Conservation (phyloP, 1,284 basidiomycete genomes). For the Ustilago xerochloae region DNA sequence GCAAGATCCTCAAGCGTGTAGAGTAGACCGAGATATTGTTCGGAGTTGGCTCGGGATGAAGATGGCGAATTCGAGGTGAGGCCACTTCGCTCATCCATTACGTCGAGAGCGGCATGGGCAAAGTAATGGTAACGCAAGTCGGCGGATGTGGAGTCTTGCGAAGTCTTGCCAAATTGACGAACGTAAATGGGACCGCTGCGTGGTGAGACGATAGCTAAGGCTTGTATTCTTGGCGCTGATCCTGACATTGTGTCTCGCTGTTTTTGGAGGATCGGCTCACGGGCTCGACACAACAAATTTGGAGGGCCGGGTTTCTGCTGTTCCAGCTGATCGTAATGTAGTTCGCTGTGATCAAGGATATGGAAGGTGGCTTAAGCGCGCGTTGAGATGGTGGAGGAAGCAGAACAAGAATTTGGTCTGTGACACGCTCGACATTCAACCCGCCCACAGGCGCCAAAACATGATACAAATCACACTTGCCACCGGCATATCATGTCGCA, state of each 20-base stretch:
- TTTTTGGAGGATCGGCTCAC: neutral
- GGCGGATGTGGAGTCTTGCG: constrained; percentile 12
- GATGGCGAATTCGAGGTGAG: neutral
- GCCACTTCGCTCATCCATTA: constrained; percentile 66
- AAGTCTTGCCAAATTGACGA: constrained; percentile 32
- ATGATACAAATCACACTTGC: too few relatives aligned
- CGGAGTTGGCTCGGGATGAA: constrained; percentile 49
- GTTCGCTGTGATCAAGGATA: neutral
- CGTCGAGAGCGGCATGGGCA: constrained; percentile 66
- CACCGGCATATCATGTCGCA: too few relatives aligned
- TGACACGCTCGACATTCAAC: neutral
- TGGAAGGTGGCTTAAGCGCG: constrained; percentile 1
- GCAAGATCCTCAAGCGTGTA: constrained; percentile 69
- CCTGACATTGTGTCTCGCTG: constrained; percentile 13
- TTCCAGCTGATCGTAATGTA: too few relatives aligned
- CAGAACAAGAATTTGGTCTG: neutral
- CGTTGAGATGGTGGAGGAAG: constrained; percentile 13
- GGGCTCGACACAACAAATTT: neutral
- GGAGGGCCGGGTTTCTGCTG: neutral
- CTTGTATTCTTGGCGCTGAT: constrained; percentile 30
- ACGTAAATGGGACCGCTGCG: constrained; percentile 49
- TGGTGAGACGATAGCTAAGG: constrained; percentile 51
- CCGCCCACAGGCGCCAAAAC: neutral
- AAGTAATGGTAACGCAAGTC: constrained; percentile 65
- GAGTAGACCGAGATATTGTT: constrained; percentile 67